These are phyloP conservation scores for Amphicarpaea edgeworthii DNA, from an alignment of 306 rosid species.

Conservation along the genomic window DNA sequence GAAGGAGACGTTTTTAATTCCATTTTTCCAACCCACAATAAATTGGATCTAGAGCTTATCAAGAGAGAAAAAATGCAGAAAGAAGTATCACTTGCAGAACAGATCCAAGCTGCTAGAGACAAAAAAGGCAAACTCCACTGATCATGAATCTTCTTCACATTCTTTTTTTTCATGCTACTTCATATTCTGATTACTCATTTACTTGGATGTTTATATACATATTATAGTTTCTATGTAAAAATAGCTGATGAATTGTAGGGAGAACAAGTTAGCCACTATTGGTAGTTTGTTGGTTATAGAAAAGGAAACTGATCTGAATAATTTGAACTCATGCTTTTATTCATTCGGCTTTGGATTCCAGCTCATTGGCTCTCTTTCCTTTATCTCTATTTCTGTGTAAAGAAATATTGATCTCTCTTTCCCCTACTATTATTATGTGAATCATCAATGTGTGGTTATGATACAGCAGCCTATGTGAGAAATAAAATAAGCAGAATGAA, in stretches of 20 bases:
- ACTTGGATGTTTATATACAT: slow-evolving; percentile 10
- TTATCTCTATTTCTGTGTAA: not conserved
- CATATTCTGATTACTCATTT: slow-evolving; percentile 30
- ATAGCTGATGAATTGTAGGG: slow-evolving; percentile 13
- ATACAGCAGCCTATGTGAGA: not conserved
- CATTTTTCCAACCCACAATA: slow-evolving; percentile 53
- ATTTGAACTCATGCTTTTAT: slow-evolving; percentile 21
- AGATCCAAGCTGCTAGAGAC: slow-evolving; percentile 72
- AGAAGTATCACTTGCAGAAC: slow-evolving; percentile 79
- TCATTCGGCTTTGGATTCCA: not conserved
- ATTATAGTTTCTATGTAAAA: slow-evolving; percentile 40
- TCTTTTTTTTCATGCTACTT: slow-evolving; percentile 4
- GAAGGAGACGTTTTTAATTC: slow-evolving; percentile 46
- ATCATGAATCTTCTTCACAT: slow-evolving; percentile 36
- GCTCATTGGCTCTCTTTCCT: not conserved
- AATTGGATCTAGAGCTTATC: slow-evolving; percentile 73
- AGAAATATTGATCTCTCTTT: not conserved
- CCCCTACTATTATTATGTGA: not conserved
- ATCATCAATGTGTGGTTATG: not conserved
- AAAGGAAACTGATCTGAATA: not conserved
- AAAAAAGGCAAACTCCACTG: slow-evolving; percentile 52
- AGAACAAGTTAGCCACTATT: slow-evolving; percentile 20
- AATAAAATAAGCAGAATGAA: not conserved
- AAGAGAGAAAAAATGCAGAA: slow-evolving; percentile 62
- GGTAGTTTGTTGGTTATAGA: slow-evolving; percentile 20